phyloP scores from a whole-genome alignment of 192 early-diverging fungal species.

The Cladochytrium replicatum region DNA sequence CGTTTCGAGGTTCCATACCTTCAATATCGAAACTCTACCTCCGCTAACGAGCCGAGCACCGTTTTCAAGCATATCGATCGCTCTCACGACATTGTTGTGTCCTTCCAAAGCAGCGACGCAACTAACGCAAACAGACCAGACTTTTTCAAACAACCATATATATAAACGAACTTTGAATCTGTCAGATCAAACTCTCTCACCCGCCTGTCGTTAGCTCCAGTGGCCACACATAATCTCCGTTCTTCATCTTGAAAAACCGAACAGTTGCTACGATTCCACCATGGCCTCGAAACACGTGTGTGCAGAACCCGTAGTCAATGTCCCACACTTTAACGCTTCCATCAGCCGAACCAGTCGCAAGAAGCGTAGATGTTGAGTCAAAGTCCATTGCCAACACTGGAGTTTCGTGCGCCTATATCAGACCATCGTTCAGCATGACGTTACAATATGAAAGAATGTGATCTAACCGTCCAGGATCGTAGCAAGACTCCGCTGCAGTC shows the following conservation, averaged over 20 bases:
- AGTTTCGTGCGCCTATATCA: slow-evolving; percentile 88
- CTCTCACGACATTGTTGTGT: slow-evolving; percentile 86
- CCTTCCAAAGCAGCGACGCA: slow-evolving; percentile 59
- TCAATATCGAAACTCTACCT: slow-evolving; percentile 84
- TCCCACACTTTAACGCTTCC: slow-evolving; percentile 95
- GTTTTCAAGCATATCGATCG: slow-evolving; percentile 67
- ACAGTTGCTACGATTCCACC: slow-evolving; percentile 75
- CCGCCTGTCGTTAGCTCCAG: slow-evolving; percentile 85
- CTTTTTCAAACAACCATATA: too few relatives aligned
- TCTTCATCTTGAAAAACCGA: slow-evolving; percentile 75
- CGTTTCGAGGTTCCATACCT: slow-evolving; percentile 71
- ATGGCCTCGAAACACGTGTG: slow-evolving; percentile 93
- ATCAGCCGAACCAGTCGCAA: slow-evolving; percentile 95
- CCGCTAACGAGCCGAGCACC: slow-evolving; percentile 67
- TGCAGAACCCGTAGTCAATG: slow-evolving; percentile 80
- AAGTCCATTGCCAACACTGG: slow-evolving; percentile 89
- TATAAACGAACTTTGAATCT: slow-evolving; percentile 34
- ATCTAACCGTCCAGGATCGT: slow-evolving; percentile 53
- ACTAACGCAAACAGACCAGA: too few relatives aligned
- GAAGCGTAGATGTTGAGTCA: slow-evolving; percentile 77
- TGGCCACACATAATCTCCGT: slow-evolving; percentile 56
- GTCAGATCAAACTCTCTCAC: slow-evolving; percentile 86
- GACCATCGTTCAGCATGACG: too few relatives aligned
- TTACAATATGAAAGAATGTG: slow-evolving; percentile 12
- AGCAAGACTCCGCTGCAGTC: slow-evolving; percentile 43